Percentiles rank a stretch among this genome's conserved stretches.
These are phyloP conservation scores for Stachybotrys chlorohalonatus DNA, from an alignment of 2,329 filamentous ascomycete species.

Conservation along the genomic window DNA sequence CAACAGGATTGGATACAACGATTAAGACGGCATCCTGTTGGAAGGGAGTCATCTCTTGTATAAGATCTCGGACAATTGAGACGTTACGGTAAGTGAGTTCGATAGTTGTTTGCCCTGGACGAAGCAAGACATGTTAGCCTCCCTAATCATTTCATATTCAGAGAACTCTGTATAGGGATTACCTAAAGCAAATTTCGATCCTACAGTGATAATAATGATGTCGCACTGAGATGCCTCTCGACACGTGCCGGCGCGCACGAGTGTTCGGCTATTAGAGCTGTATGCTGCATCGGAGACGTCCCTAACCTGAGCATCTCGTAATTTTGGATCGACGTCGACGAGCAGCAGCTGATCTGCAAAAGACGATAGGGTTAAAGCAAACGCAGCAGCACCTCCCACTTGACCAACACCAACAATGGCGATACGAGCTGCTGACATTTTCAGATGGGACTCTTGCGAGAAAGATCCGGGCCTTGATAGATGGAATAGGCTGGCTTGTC, in stretches of 20 bases:
- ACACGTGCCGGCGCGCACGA: slow-evolving; percentile 32
- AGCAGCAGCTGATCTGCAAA: slow-evolving; percentile 42
- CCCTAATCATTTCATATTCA: background rate
- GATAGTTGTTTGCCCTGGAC: slow-evolving; percentile 9
- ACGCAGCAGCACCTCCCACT: slow-evolving; percentile 41
- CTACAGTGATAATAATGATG: slow-evolving; percentile 44
- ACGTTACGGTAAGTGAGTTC: slow-evolving; percentile 30
- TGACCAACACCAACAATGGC: slow-evolving; percentile 42
- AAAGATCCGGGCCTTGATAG: background rate
- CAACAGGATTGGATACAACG: slow-evolving; percentile 45
- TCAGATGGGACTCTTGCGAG: background rate
- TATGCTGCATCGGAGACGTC: slow-evolving; percentile 43
- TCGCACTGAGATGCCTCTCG: slow-evolving; percentile 43
- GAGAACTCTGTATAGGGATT: slow-evolving; percentile 1
- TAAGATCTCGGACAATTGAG: slow-evolving; percentile 35
- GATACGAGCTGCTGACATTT: slow-evolving; percentile 10
- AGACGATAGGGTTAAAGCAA: slow-evolving; percentile 40
- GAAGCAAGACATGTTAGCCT: background rate
- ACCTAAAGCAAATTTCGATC: slow-evolving; percentile 35
- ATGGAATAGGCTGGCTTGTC: background rate
- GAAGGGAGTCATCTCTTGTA: slow-evolving; percentile 39
- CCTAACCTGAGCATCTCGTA: slow-evolving; percentile 38
- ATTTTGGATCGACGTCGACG: slow-evolving; percentile 37
- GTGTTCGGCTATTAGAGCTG: slow-evolving; percentile 29
- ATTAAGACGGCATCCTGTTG: slow-evolving; percentile 36